Conservation (phyloP, 148 eudicot species). For the Amaranthus cruentus region DNA sequence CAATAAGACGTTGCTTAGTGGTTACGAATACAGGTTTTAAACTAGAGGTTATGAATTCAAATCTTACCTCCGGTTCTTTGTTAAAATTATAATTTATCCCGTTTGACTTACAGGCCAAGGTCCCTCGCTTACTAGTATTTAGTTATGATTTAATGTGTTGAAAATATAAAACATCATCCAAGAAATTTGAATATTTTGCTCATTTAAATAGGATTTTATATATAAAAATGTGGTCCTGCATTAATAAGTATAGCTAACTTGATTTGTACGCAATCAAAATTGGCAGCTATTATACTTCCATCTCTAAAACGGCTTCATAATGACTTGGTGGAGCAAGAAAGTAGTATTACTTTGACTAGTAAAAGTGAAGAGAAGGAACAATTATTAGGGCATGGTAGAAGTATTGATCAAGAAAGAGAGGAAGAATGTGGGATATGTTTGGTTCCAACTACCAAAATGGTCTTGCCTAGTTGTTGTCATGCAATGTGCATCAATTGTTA, state of each 20-base stretch:
- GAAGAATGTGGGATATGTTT: slow-evolving; percentile 86
- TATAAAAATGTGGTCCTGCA: not conserved
- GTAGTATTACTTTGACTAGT: slow-evolving; percentile 11
- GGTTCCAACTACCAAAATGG: slow-evolving; percentile 66
- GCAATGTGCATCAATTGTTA: slow-evolving; percentile 85
- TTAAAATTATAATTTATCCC: no score
- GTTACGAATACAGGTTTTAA: no score
- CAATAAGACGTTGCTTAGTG: no score
- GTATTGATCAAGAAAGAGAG: slow-evolving; percentile 57
- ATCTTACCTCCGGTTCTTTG: no score
- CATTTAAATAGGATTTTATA: not conserved
- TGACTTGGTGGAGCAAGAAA: slow-evolving; percentile 48
- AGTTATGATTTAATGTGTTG: no score
- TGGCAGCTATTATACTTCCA: slow-evolving; percentile 75
- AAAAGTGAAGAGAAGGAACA: slow-evolving; percentile 27
- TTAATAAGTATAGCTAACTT: not conserved
- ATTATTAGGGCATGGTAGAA: slow-evolving; percentile 23
- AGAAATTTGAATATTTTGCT: no score
- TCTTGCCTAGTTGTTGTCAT: slow-evolving; percentile 82
- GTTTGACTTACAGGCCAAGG: no score
- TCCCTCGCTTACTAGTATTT: no score
- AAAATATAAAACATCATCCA: no score
- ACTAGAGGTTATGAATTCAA: no score
- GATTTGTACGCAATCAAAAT: not conserved
- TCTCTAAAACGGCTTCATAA: slow-evolving; percentile 58